These are phyloP conservation scores for Apiospora marii DNA, from an alignment of 2,329 filamentous ascomycete species.

Conservation along the genomic window DNA sequence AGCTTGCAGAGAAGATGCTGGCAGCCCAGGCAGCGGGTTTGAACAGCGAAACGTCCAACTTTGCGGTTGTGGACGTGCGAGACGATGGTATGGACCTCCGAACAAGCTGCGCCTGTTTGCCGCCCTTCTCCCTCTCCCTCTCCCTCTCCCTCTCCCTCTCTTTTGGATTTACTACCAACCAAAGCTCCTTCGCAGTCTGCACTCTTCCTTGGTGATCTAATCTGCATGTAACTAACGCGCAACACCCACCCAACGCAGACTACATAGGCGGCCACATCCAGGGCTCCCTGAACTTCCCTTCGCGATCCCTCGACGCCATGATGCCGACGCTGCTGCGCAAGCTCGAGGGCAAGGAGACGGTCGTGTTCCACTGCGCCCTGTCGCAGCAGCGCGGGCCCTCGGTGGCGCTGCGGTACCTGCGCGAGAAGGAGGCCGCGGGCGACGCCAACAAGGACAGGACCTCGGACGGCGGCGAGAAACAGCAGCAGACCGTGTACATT, in stretches of 20 bases:
- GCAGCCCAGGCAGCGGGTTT: conserved; percentile 50
- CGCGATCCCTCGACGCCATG: conserved; percentile 73
- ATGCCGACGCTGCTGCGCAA: conserved; percentile 84
- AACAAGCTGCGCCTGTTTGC: neutral
- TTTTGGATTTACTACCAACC: neutral
- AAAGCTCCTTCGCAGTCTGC: too few species aligned
- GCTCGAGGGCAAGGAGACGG: conserved; percentile 78
- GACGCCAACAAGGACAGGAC: conserved; percentile 22
- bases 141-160: neutral
- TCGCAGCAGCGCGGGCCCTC: conserved; percentile 89
- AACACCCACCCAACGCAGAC: conserved; percentile 60
- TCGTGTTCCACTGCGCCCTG: conserved; percentile 94
- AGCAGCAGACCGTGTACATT: conserved; percentile 77
- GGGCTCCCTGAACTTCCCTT: conserved; percentile 79
- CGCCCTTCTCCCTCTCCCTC: conserved; percentile 6
- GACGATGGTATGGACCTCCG: conserved; percentile 70
- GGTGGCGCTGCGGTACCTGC: conserved; percentile 23
- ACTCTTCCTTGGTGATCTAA: too few species aligned
- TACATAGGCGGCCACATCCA: conserved; percentile 91
- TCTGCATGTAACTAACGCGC: neutral
- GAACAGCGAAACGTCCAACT: conserved; percentile 6
- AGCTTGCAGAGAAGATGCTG: conserved; percentile 72
- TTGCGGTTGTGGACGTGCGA: conserved; percentile 87
- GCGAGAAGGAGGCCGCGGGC: conserved; percentile 36
- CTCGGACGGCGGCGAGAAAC: neutral